These are phyloP conservation scores for Arthrinium phaeospermum DNA, from an alignment of 2,329 filamentous ascomycete species.

Conservation along the genomic window DNA sequence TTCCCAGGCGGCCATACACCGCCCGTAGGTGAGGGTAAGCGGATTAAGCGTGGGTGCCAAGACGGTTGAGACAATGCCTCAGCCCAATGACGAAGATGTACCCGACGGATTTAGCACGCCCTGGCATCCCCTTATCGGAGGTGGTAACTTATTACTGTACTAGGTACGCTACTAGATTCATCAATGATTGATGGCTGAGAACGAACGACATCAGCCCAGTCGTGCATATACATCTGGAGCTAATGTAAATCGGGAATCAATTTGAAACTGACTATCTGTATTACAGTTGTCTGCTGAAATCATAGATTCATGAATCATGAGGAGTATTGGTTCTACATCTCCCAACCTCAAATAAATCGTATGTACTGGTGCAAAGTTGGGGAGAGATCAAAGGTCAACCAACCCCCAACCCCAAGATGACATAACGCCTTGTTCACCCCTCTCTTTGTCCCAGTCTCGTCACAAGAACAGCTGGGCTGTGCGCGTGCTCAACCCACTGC, in stretches of 20 bases:
- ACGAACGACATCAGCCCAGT: constrained; percentile 10
- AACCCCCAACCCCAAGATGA: not conserved
- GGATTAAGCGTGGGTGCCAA: not conserved
- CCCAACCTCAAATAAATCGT: not conserved
- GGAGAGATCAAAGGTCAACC: not conserved
- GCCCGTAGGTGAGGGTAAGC: not conserved
- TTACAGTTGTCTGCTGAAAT: not conserved
- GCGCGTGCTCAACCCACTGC: constrained; percentile 6
- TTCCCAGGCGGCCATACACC: too few relatives aligned
- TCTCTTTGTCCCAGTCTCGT: not conserved
- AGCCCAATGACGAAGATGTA: not conserved
- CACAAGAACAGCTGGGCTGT: constrained; percentile 18
- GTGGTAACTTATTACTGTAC: too few relatives aligned
- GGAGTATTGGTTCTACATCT: not conserved
- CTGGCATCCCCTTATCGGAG: not conserved
- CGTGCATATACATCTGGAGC: not conserved
- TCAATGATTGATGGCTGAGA: not conserved
- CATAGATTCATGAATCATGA: too few relatives aligned
- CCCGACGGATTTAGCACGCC: not conserved
- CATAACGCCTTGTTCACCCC: not conserved
- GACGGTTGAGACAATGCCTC: constrained; percentile 3
- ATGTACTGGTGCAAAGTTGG: not conserved
- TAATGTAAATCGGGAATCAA: not conserved
- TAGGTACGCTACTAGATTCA: too few relatives aligned
- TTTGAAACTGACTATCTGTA: not conserved